These are phyloP conservation scores for Cokeromyces recurvatus DNA, from an alignment of 371 early-diverging fungal species.

Conservation along the genomic window DNA sequence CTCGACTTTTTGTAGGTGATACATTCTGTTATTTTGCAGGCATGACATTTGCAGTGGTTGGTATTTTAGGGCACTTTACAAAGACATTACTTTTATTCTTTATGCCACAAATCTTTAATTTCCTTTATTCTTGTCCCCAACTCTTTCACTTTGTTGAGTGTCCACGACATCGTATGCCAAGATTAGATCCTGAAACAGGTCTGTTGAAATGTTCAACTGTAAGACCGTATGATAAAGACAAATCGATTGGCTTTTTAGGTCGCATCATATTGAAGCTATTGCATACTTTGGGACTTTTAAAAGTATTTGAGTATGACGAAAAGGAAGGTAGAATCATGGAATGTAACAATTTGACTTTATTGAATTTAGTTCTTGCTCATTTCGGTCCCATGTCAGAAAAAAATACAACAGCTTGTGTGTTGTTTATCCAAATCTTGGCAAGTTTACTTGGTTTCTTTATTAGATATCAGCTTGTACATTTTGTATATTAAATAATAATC, in stretches of 20 bases:
- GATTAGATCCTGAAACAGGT: slow-evolving; percentile 51
- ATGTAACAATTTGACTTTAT: slow-evolving; percentile 87
- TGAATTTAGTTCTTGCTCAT: slow-evolving; percentile 82
- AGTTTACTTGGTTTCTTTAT: slow-evolving; percentile 73
- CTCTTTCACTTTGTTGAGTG: slow-evolving; percentile 93
- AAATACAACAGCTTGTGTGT: slow-evolving; percentile 52
- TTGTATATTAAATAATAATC: slow-evolving; percentile 59
- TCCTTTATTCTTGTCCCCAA: slow-evolving; percentile 93
- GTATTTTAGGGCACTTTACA: slow-evolving; percentile 89
- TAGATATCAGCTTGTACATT: slow-evolving; percentile 69
- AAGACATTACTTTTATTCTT: slow-evolving; percentile 94
- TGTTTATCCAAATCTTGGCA: slow-evolving; percentile 58
- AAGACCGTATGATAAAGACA: slow-evolving; percentile 19
- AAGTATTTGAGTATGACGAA: slow-evolving; percentile 59
- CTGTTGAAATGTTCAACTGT: slow-evolving; percentile 42
- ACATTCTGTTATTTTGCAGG: slow-evolving; percentile 97
- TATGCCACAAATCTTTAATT: slow-evolving; percentile 95
- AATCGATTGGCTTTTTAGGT: slow-evolving; percentile 35
- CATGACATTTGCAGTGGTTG: slow-evolving; percentile 96
- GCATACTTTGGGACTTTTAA: slow-evolving; percentile 35
- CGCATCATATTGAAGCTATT: slow-evolving; percentile 31
- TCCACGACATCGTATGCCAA: slow-evolving; percentile 96
- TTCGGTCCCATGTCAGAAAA: slow-evolving; percentile 75
- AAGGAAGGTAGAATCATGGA: slow-evolving; percentile 45
- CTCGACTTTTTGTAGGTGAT: slow-evolving; percentile 95